Percentiles rank a stretch among this genome's conserved stretches.
These are phyloP conservation scores for Diaporthe vexans DNA, from an alignment of 2,329 filamentous ascomycete species.

Conservation along the genomic window DNA sequence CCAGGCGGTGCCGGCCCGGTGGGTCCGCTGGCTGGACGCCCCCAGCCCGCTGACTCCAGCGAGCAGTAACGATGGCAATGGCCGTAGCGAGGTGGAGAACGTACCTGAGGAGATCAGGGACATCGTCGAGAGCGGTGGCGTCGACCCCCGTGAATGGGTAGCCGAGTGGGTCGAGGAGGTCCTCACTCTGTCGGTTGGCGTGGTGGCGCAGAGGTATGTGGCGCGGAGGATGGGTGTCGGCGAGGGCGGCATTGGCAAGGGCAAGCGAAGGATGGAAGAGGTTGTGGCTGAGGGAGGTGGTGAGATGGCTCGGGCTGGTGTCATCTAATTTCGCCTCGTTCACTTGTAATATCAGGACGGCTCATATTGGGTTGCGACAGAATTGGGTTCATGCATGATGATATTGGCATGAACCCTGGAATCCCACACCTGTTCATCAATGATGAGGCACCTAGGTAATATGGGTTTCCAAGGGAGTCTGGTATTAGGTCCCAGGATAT, in stretches of 20 bases:
- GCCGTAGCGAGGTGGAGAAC: conserved; percentile 49
- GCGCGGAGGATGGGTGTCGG: conserved; percentile 96
- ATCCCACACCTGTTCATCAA: neutral
- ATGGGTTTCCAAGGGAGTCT: neutral
- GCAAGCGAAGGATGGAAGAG: conserved; percentile 71
- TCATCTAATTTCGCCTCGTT: conserved; percentile 55
- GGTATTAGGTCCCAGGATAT: neutral
- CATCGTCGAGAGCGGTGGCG: conserved; percentile 80
- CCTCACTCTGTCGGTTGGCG: conserved; percentile 81
- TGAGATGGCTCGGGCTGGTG: conserved; percentile 71
- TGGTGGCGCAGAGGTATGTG: conserved; percentile 95
- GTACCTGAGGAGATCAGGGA: conserved; percentile 88
- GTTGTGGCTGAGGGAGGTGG: conserved; percentile 69
- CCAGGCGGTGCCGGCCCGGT: conserved; percentile 85
- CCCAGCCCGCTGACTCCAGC: conserved; percentile 69
- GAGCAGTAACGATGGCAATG: conserved; percentile 62
- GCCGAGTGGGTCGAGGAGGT: conserved; percentile 97
- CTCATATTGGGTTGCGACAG: neutral
- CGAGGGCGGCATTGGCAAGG: conserved; percentile 76
- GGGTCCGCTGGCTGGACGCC: conserved; percentile 93
- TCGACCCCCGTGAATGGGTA: conserved; percentile 97
- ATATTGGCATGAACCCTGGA: neutral
- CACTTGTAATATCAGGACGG: too few species aligned
- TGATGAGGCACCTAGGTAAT: neutral
- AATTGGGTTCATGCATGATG: neutral